A percentile compares a stretch with the other conserved stretches of the same genome.
phyloP scores from a whole-genome alignment of 345 rosid genomes.

The Geranium rotundifolium region DNA sequence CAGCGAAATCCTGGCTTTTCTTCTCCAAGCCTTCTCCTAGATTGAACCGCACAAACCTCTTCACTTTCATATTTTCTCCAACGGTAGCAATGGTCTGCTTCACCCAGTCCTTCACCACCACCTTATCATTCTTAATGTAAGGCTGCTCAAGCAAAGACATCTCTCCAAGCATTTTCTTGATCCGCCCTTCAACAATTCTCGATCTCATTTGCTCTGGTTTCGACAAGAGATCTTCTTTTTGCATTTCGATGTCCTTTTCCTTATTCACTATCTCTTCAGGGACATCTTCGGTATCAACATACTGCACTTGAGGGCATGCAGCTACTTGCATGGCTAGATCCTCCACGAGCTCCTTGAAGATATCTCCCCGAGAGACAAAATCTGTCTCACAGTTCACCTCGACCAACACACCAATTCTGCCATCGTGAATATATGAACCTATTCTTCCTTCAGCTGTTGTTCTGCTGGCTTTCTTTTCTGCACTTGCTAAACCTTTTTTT shows the following conservation, averaged over 20 bases:
- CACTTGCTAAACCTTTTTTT: conserved; percentile 89
- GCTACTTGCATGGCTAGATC: conserved; percentile 97
- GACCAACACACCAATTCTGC: conserved; percentile 84
- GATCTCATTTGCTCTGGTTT: conserved; percentile 87
- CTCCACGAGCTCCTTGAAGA: conserved; percentile 84
- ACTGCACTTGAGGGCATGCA: conserved; percentile 84
- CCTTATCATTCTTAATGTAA: conserved; percentile 82
- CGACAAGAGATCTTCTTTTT: conserved; percentile 81
- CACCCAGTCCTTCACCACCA: conserved; percentile 72
- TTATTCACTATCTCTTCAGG: conserved; percentile 68
- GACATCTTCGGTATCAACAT: conserved; percentile 73
- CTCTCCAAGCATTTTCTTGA: conserved; percentile 78
- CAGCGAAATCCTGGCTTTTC: conserved; percentile 91
- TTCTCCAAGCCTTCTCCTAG: conserved; percentile 92
- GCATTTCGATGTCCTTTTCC: conserved; percentile 89
- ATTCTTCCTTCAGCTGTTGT: conserved; percentile 93
- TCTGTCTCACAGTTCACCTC: conserved; percentile 97
- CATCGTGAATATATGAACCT: conserved; percentile 85
- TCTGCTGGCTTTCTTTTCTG: conserved; percentile 87
- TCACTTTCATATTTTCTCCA: conserved; percentile 88
- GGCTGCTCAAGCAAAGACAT: conserved; percentile 90
- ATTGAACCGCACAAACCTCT: conserved; percentile 71
- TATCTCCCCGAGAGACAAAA: conserved; percentile 90
- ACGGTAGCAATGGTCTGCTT: conserved; percentile 89
- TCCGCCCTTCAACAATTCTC: conserved; percentile 87